phyloP scores from a whole-genome alignment of 352 stramenopile species.

The Phytophthora syringae region DNA sequence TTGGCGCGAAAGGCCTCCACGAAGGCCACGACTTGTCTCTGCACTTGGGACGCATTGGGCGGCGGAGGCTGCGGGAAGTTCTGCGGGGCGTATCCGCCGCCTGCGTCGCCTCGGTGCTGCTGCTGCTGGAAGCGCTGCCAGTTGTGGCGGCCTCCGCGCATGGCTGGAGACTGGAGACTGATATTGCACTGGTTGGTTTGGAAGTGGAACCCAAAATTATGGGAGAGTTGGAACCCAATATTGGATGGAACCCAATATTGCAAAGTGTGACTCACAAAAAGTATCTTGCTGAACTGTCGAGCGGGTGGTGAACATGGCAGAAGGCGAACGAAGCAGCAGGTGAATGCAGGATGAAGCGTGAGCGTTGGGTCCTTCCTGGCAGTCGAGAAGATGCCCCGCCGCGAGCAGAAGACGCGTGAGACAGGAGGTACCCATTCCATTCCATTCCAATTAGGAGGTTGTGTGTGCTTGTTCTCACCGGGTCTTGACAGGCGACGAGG shows the following conservation, averaged over 20 bases:
- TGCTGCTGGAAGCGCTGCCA: slow-evolving; percentile 49
- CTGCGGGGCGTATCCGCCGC: neutral
- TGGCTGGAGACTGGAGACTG: neutral
- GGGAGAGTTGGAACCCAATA: too few species aligned
- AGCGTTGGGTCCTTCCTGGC: neutral
- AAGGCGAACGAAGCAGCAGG: too few species aligned
- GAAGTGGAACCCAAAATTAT: neutral
- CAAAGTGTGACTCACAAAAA: too few species aligned
- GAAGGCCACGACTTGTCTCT: slow-evolving; percentile 68
- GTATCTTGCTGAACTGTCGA: too few species aligned
- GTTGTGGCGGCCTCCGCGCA: slow-evolving; percentile 22
- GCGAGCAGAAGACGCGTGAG: neutral
- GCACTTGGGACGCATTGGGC: slow-evolving; percentile 18
- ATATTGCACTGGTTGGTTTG: slow-evolving; percentile 23
- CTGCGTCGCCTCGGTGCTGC: slow-evolving; percentile 12
- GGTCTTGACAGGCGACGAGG: slow-evolving; percentile 14
- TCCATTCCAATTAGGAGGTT: neutral
- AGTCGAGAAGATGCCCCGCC: slow-evolving; percentile 14
- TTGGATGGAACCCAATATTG: too few species aligned
- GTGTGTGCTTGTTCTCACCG: slow-evolving; percentile 13
- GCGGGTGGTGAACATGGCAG: too few species aligned
- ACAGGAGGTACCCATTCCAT: neutral
- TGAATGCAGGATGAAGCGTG: too few species aligned
- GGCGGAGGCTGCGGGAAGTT: slow-evolving; percentile 13
- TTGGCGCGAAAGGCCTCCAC: slow-evolving; percentile 57